These are phyloP conservation scores for Mycotypha africana DNA, from an alignment of 371 early-diverging fungal genomes.

Conservation along the genomic window DNA sequence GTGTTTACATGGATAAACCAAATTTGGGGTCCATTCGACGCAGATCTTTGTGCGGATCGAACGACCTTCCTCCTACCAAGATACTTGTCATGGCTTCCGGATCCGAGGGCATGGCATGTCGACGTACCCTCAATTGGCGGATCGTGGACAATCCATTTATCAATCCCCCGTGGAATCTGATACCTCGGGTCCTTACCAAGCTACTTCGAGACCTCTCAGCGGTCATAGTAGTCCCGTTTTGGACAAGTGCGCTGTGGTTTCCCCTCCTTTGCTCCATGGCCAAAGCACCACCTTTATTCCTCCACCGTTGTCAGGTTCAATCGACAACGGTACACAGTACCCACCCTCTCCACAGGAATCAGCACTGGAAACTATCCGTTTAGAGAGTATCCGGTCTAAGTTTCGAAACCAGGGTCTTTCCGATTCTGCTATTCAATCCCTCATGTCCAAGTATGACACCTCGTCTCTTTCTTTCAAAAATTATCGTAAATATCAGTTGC, in stretches of 20 bases:
- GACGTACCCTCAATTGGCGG: slow-evolving; percentile 7
- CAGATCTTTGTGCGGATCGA: slow-evolving; percentile 14
- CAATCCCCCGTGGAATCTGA: slow-evolving; percentile 13
- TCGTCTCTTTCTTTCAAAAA: not conserved
- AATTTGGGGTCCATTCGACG: slow-evolving; percentile 1
- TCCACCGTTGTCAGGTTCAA: not conserved
- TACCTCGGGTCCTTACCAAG: slow-evolving; percentile 1
- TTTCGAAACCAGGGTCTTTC: not conserved
- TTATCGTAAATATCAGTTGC: not conserved
- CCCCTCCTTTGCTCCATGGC: slow-evolving; percentile 2
- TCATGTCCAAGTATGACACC: not conserved
- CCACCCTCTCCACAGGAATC: not conserved
- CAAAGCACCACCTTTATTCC: not conserved
- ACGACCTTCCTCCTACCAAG: slow-evolving; percentile 7
- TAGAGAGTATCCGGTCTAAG: not conserved
- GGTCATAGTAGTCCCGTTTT: slow-evolving; percentile 5
- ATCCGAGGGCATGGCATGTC: slow-evolving; percentile 5
- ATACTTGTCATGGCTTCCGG: slow-evolving; percentile 13
- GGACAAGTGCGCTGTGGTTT: slow-evolving; percentile 20
- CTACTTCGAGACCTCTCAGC: not conserved
- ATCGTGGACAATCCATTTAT: not conserved
- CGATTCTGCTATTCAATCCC: not conserved
- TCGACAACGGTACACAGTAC: not conserved
- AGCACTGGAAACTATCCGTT: not conserved
- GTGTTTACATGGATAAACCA: slow-evolving; percentile 4